Base-by-base conservation (phyloP, 305 asterid species). In the Stenogyne calaminthoides region DNA sequence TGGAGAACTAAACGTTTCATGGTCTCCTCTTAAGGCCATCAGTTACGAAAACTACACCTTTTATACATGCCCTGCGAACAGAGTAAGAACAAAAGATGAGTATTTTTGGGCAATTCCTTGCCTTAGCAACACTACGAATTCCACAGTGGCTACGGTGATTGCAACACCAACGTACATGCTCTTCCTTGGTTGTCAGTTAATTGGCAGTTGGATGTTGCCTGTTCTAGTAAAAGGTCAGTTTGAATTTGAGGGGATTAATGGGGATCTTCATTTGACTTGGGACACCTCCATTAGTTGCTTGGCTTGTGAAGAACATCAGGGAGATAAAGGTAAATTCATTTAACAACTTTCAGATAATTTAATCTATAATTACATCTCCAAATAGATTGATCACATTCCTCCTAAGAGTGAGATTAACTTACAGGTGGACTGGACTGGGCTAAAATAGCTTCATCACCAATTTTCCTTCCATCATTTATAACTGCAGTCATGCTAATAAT, bases 51-150 rank as follows among this genome's bases (percentile, higher is more conserved):
- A 46, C 39, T 81, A 61, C 78, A 57, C 71, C 11, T 47, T 78
- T 10, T 81, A 74, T 27, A 52, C 27, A 8, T 78, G 85, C 46
- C 78, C 85, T 32, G 4, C 14, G 2, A 16, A 6, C 16, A 32
- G 36, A 4, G 4, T 51, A 11, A 18, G 8, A 51, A 4, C 16
- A 51, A 6, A 1, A 8, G 57, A 51, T 6, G 3, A 0, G 22
- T 9, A 8, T 60, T 1, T 19, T 67, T 32, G 36, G 36, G 36
- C 36, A 32, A 32, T 32, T 32, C 7, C 36, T 7, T 82, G 81
- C 83, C 64, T 78, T 34, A 78, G 75, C 73, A 82, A 72, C 73
- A 16, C 66, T 2, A 69, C 79, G 7, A 54, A 60, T 9, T 9
- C 58, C 3, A 75, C 76, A 1, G 4, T 81, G 11, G 78, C 74